These are phyloP conservation scores for Glaciozyma martinii DNA, from an alignment of 768 basidiomycete species.

Conservation along the genomic window DNA sequence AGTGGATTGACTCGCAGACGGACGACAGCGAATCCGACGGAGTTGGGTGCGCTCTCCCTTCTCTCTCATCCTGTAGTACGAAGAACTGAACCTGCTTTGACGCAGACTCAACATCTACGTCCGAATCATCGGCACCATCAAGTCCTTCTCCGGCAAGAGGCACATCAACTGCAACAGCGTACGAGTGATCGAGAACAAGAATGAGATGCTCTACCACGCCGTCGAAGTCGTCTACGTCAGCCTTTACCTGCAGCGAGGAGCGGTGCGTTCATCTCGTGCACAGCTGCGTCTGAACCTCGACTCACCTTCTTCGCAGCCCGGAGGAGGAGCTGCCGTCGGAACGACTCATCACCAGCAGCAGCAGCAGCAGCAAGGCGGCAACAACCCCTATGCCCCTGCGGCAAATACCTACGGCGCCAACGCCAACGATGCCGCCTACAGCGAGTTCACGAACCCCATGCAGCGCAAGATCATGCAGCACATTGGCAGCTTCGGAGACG, in stretches of 20 bases:
- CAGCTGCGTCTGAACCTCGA: no score
- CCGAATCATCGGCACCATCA: conserved; percentile 69
- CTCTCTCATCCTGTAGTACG: background rate
- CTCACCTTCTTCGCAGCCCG: conserved; percentile 11
- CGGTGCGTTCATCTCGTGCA: conserved; percentile 32
- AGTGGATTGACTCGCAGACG: conserved; percentile 67
- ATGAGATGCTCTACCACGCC: conserved; percentile 75
- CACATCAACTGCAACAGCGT: conserved; percentile 73
- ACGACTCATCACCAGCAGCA: background rate
- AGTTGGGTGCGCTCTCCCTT: conserved; percentile 2
- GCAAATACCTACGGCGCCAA: conserved; percentile 24
- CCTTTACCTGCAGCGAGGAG: conserved; percentile 55
- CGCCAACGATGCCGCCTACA: conserved; percentile 16
- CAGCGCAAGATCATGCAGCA: conserved; percentile 60
- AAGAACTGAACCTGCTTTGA: background rate
- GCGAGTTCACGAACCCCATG: conserved; percentile 33
- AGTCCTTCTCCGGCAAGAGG: conserved; percentile 68
- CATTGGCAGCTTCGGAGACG: conserved; percentile 44
- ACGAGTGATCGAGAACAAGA: conserved; percentile 56
- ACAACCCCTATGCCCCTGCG: background rate
- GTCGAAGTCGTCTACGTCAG: conserved; percentile 63
- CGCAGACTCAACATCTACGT: conserved; percentile 66
- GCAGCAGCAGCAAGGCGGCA: background rate
- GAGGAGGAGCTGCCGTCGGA: conserved; percentile 4
- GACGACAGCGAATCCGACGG: conserved; percentile 43